Base-by-base conservation (phyloP, 345 rosid genomes). In the Aegle marmelos region DNA sequence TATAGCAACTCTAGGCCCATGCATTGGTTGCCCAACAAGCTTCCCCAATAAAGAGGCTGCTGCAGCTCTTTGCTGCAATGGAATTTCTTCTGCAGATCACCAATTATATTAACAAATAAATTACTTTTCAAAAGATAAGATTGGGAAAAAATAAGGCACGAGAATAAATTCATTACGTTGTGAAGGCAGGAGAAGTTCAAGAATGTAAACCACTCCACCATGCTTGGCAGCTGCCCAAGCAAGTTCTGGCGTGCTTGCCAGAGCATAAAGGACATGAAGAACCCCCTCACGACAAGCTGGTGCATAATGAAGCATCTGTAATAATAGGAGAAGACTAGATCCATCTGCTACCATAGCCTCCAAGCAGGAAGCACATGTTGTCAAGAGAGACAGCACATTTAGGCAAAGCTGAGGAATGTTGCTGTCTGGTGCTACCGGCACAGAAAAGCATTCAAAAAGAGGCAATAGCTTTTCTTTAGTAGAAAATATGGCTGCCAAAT, bases 331-430 rank as follows among this genome's bases (percentile, higher is more conserved):
- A 83, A 96, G 97, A 84, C 98, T 92, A 70, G 97, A 96, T 56
- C 97, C 98, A 89, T 96, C 99, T 66, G 97, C 97, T 76, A 96
- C 99, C 97, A 96, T 96, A 58, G 99, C 98, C 88, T 96, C 99
- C 92, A 96, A 85, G 88, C 98, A 96, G 59, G 98, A 91, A 80
- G 98, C 99, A 85, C 91, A 90, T 39, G 98, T 88, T 64, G 99
- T 96, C 87, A 94, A 85, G 59, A 92, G 95, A 73, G 99, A 96
- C 7, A 96, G 83, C 57, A 96, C 95, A 83, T 83, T 85, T 83
- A 96, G 78, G 87, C 97, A 94, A 83, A 94, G 97, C 83, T 91
- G 92, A 70, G 97, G 98, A 81, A 91, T 91, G 85, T 85, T 90
- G 77, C 92, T 94, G 75, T 90, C 90, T 65, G 98, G 84, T 76